Base-by-base conservation (phyloP, 2,329 filamentous ascomycete genomes). In the Coniochaeta ligniaria region DNA sequence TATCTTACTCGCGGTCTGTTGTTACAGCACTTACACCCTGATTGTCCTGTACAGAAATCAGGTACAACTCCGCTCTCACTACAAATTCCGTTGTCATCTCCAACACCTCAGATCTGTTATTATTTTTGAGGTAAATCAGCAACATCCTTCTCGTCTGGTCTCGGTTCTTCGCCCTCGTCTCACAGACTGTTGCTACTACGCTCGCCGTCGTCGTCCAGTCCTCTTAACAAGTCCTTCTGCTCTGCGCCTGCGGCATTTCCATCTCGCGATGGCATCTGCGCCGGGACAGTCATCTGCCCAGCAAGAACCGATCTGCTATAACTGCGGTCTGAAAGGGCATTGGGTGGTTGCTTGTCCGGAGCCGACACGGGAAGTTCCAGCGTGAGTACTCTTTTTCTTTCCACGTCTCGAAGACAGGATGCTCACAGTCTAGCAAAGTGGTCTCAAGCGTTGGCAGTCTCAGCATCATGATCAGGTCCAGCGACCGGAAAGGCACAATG, bases 321-420 rank as follows among this genome's bases (percentile, higher is more conserved):
- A 83, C 66, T 85, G 82, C 65, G 80, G 80, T 59, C 68, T 71
- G 56, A 70, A 72, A 33, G 78, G 79, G 4, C 82, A 85, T 67
- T 83, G 80, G 74, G 73, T 79, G 14, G 71, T 83, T 59, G 80
- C 79, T 57, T 85, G 82, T 66, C 81, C 80, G 8, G 77, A 82
- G 62, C 76, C 78, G 24, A 80, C 78, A 26, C 72, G 79, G 63
- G 69, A 72, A 64, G 75, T 76, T 54, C 79, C 79, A 64, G 78
- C 76, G 82, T 84, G 76, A 79, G 81, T 78, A 43, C 58, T 54
- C 47, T 20, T 33, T 60, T 17, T 45, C 16, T 52, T 28, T 50
- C 55, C 20, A 54, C 9, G 6, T 58, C 41, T 22, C 4, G n/a
- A 31, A 31, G 5, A 20, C 20, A 31, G 17, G 24, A 26, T 12